Conservation (phyloP, 164 flowering plant species). For the Paratinospora sagittata region DNA sequence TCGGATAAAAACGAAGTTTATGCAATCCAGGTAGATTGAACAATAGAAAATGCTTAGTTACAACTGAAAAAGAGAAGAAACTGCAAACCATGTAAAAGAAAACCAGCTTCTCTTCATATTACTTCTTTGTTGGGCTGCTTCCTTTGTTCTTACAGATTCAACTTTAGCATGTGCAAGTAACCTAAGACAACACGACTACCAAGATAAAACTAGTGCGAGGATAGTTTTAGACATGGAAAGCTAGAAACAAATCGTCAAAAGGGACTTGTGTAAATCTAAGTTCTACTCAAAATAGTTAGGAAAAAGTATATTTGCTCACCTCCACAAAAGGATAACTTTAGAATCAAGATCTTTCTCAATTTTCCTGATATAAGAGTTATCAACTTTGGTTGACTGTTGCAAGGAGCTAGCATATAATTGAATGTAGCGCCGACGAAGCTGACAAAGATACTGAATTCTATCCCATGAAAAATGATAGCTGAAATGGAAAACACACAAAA, state of each 20-base stretch:
- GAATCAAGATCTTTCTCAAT: constrained; percentile 92
- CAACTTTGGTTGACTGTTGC: constrained; percentile 47
- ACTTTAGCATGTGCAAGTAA: constrained; percentile 98
- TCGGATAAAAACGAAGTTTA: not conserved
- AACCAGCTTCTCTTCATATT: constrained; percentile 72
- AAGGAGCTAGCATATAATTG: constrained; percentile 75
- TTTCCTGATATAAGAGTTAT: constrained; percentile 48
- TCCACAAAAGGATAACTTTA: constrained; percentile 94
- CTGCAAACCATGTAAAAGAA: constrained; percentile 72
- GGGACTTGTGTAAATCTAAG: not conserved
- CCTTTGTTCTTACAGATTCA: constrained; percentile 81
- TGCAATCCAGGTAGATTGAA: not conserved
- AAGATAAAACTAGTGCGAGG: constrained; percentile 1
- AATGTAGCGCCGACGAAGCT: constrained; percentile 80
- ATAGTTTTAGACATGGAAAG: not conserved
- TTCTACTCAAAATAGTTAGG: not conserved
- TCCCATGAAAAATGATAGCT: constrained; percentile 95
- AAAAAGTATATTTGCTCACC: constrained; percentile 36
- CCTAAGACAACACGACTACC: constrained; percentile 36
- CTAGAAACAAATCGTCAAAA: not conserved
- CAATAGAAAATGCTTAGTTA: not conserved
- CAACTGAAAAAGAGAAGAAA: not conserved
- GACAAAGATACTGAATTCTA: constrained; percentile 62
- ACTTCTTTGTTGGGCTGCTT: constrained; percentile 69
- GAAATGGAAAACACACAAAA: constrained; percentile 21